Percentiles rank a stretch among this genome's conserved stretches.
These are phyloP conservation scores for Erodium texanum DNA, from an alignment of 441 rosid genomes.

Conservation along the genomic window DNA sequence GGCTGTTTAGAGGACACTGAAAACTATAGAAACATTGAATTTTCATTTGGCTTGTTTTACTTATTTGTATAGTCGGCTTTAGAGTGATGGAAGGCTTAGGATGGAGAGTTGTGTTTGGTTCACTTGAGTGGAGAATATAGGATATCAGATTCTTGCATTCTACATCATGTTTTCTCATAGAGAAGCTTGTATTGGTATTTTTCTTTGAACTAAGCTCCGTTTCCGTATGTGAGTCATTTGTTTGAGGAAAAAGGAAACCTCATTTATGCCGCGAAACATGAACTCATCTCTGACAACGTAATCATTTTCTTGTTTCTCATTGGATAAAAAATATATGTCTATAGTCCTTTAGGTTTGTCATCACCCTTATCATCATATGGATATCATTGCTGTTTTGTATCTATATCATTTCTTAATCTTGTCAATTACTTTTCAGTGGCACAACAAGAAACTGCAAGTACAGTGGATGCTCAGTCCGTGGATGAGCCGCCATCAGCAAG, in stretches of 20 bases:
- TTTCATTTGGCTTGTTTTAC: background rate
- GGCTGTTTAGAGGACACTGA: background rate
- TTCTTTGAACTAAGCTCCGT: too few species aligned
- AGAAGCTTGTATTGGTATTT: too few species aligned
- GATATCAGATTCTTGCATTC: background rate
- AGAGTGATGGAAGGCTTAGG: background rate
- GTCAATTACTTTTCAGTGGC: conserved; percentile 31
- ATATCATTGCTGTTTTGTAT: conserved; percentile 16
- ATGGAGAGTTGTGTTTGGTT: background rate
- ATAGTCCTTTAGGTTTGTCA: background rate
- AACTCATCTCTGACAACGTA: too few species aligned
- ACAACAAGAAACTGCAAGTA: conserved; percentile 48
- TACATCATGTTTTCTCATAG: too few species aligned
- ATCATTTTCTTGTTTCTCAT: background rate
- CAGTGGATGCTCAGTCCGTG: conserved; percentile 55
- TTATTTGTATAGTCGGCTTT: too few species aligned
- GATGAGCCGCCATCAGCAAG: conserved; percentile 80
- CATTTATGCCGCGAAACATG: background rate
- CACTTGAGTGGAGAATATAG: background rate
- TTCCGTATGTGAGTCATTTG: too few species aligned
- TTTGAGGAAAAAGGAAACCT: too few species aligned
- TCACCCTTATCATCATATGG: background rate
- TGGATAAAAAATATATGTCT: background rate
- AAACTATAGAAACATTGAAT: background rate
- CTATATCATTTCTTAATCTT: too few species aligned